Conservation (phyloP, 306 rosid species). For the Mimosa pudica region DNA sequence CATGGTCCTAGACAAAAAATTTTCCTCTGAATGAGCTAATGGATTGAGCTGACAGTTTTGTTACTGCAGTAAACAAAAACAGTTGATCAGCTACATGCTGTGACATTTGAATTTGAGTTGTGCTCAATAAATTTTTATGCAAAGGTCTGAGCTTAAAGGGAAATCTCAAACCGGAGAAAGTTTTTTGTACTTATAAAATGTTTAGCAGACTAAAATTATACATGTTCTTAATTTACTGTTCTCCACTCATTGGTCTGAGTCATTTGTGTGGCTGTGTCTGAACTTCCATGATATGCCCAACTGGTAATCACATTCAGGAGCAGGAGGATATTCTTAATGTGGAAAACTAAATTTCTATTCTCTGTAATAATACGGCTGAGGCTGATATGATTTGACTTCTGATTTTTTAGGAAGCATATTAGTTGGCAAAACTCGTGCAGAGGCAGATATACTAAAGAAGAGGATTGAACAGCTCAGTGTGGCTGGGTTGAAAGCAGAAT, state of each 20-base stretch:
- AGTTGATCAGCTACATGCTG: neutral
- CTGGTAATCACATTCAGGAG: conserved; percentile 3
- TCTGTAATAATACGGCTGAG: neutral
- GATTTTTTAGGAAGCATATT: conserved; percentile 69
- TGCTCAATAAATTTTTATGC: neutral
- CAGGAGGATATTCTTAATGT: conserved; percentile 14
- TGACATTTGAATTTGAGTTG: neutral
- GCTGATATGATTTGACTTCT: conserved; percentile 14
- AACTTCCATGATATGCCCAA: conserved; percentile 15
- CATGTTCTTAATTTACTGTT: neutral
- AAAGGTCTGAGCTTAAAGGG: neutral
- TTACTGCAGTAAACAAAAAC: neutral
- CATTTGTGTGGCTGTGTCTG: neutral
- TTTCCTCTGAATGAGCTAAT: neutral
- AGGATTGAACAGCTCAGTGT: conserved; percentile 63
- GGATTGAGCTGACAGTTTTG: neutral
- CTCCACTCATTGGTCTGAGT: neutral
- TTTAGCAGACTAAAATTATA: conserved; percentile 5
- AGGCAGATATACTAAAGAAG: conserved; percentile 55
- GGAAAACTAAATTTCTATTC: conserved; percentile 1
- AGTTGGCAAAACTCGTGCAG: conserved; percentile 64
- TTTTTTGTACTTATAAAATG: neutral
- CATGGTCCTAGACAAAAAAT: neutral
- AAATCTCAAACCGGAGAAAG: neutral
- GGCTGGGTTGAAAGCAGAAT: conserved; percentile 75